A percentile compares a stretch with the other conserved stretches of the same genome.
Conservation (phyloP, 257 asterid species). For the Datura wrightii region DNA sequence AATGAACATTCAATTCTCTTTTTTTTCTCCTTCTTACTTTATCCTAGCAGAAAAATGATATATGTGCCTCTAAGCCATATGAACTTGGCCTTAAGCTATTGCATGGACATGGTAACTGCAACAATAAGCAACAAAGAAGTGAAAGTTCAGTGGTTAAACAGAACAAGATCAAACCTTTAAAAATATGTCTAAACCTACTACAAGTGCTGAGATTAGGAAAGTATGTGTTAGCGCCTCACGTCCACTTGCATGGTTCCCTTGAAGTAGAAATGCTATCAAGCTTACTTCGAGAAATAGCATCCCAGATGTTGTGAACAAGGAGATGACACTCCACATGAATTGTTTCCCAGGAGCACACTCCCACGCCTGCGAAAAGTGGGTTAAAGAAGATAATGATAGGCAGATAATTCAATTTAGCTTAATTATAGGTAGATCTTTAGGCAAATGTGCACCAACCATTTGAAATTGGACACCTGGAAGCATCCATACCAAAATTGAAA, state of each 20-base stretch:
- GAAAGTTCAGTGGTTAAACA: not conserved
- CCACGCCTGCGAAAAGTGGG: slow-evolving; percentile 43
- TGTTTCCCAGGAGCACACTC: slow-evolving; percentile 51
- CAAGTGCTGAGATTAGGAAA: slow-evolving; percentile 49
- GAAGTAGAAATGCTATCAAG: slow-evolving; percentile 54
- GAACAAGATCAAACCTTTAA: slow-evolving; percentile 43
- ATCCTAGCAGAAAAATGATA: not conserved
- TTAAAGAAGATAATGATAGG: slow-evolving; percentile 10
- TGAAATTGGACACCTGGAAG: not conserved
- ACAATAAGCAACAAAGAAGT: not conserved
- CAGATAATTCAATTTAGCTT: not conserved
- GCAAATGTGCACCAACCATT: not conserved
- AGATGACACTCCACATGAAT: slow-evolving; percentile 45
- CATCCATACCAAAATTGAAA: not conserved
- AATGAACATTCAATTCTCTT: not conserved
- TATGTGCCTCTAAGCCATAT: not conserved
- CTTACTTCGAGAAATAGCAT: slow-evolving; percentile 60
- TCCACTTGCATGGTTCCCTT: slow-evolving; percentile 55
- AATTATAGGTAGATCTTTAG: not conserved
- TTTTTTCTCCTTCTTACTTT: not conserved
- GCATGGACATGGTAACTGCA: slow-evolving; percentile 8
- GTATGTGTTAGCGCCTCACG: slow-evolving; percentile 54
- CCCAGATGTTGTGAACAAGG: slow-evolving; percentile 52
- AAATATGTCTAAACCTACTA: slow-evolving; percentile 49
- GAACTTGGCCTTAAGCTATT: not conserved